Evolutionary conservation across 352 stramenopile species (phyloP).

Genomic region (Achlya hypogyna): DNA sequence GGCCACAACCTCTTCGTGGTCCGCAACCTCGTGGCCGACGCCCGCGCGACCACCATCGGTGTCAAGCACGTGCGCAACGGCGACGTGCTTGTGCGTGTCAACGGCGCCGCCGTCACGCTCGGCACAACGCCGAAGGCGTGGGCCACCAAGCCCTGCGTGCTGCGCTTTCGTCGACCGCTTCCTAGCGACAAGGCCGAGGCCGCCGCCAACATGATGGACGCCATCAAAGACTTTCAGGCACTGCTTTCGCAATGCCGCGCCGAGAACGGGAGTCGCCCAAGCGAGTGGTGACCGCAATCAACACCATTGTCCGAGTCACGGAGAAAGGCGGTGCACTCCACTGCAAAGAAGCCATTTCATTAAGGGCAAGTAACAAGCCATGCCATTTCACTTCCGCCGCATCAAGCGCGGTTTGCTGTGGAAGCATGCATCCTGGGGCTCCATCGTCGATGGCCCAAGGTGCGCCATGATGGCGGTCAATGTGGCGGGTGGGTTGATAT

Average conservation of each 20-base stretch:
- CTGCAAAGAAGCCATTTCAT: no score
- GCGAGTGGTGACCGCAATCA: not conserved
- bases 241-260: not conserved
- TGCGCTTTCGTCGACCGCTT: not conserved
- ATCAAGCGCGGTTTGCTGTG: no score
- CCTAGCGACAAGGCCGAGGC: not conserved
- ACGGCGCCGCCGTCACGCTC: not conserved
- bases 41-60: not conserved
- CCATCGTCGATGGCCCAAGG: no score
- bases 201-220: not conserved
- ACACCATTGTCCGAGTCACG: no score
- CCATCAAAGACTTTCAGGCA: not conserved
- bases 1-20: not conserved
- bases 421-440: no score
- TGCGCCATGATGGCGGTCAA: no score
- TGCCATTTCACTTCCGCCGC: no score
- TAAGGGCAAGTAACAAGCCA: no score
- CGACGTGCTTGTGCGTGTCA: not conserved
- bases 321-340: no score
- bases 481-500: no score
- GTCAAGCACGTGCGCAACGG: not conserved
- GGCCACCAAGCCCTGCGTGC: not conserved
- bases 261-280: not conserved
- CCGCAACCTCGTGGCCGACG: not conserved
- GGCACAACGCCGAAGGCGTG: not conserved